Percentiles rank a stretch among this genome's conserved stretches.
phyloP scores from a whole-genome alignment of 176 grass and related monocot genomes.

The Aegilops sharonensis region DNA sequence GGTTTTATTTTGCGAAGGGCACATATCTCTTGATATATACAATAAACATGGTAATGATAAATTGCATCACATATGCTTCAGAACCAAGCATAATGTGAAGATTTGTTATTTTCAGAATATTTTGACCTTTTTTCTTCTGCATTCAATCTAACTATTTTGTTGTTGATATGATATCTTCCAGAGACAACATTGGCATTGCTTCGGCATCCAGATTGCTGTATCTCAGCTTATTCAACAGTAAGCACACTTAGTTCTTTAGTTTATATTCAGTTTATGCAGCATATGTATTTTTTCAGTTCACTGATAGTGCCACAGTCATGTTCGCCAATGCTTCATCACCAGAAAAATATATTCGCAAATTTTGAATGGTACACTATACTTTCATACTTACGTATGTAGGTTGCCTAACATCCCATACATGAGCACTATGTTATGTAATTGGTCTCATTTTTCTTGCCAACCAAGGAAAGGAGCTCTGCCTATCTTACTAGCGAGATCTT shows the following conservation, averaged over 20 bases:
- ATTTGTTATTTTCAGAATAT: neutral
- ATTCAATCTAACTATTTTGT: neutral
- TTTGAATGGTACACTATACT: neutral
- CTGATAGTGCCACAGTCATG: neutral
- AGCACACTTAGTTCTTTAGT: constrained; percentile 21
- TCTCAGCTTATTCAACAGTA: constrained; percentile 96
- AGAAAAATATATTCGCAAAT: neutral
- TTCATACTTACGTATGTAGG: neutral
- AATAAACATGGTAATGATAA: neutral
- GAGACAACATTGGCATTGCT: constrained; percentile 96
- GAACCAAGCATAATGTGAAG: neutral
- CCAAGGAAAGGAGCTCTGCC: neutral
- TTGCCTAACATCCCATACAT: neutral
- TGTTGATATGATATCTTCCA: constrained; percentile 38
- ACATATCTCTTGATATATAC: neutral
- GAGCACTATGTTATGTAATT: neutral
- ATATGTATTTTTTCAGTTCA: neutral
- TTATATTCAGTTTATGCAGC: constrained; percentile 6
- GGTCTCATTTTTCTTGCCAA: neutral
- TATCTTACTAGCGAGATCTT: neutral
- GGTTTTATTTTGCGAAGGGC: neutral
- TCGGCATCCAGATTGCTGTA: constrained; percentile 97
- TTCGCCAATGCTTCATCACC: neutral
- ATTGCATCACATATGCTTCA: neutral
- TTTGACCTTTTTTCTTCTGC: neutral